Conservation (phyloP, 306 rosid species). For the Macrotyloma uniflorum region DNA sequence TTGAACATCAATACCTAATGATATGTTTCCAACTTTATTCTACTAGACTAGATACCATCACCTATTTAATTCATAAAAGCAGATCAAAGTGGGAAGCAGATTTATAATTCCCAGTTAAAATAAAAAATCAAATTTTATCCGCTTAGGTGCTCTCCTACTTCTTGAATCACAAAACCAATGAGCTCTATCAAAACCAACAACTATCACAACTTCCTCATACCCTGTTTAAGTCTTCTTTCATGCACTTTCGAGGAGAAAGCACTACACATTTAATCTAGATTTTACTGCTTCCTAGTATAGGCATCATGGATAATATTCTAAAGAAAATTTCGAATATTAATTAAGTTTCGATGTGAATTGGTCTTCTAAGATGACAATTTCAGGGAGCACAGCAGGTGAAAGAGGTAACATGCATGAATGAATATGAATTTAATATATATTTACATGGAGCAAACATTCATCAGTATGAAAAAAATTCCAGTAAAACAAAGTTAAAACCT, state of each 20-base stretch:
- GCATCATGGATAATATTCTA: not conserved
- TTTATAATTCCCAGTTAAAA: not conserved
- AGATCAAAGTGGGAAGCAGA: not conserved
- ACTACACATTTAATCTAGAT: not conserved
- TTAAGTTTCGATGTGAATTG: slow-evolving; percentile 2
- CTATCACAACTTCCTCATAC: not conserved
- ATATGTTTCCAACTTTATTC: not conserved
- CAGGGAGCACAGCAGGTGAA: not conserved
- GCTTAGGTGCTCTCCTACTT: not conserved
- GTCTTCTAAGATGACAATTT: slow-evolving; percentile 1
- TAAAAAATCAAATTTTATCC: not conserved
- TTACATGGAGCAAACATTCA: not conserved
- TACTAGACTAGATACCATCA: not conserved
- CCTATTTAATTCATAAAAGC: not conserved
- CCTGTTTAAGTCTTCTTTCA: not conserved
- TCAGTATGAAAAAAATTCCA: not conserved
- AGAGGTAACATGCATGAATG: not conserved
- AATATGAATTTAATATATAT: not conserved
- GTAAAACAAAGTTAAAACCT: not conserved
- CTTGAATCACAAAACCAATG: not conserved
- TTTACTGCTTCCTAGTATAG: not conserved
- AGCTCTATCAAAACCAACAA: slow-evolving; percentile 3
- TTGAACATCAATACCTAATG: not conserved
- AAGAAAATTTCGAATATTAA: not conserved
- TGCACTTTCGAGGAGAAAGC: not conserved